Conservation (phyloP, 2,329 filamentous ascomycete species). For the Fusarium sterilihyphosum region DNA sequence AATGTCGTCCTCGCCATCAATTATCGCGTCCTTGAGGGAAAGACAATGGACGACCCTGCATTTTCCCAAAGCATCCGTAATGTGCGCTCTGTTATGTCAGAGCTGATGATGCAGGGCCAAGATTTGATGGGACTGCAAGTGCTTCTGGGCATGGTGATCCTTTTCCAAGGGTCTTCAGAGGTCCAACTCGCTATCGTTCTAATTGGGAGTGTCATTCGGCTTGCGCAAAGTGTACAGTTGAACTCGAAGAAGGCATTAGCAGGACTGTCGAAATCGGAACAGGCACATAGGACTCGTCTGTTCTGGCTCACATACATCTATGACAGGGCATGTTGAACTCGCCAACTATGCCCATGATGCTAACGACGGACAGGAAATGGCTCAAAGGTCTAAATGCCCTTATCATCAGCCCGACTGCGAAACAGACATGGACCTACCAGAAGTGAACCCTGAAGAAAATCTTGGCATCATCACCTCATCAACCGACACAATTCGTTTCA, state of each 20-base stretch:
- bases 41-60: slow-evolving; percentile 26
- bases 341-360: background rate
- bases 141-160: slow-evolving; percentile 47
- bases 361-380: slow-evolving; percentile 44
- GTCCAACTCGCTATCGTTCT: slow-evolving; percentile 47
- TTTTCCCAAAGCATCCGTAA: slow-evolving; percentile 45
- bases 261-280: background rate
- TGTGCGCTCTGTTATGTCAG: slow-evolving; percentile 45
- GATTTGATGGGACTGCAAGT: slow-evolving; percentile 48
- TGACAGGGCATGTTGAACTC: slow-evolving; percentile 39
- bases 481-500: slow-evolving; percentile 7
- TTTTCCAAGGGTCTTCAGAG: slow-evolving; percentile 47
- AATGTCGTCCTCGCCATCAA: slow-evolving; percentile 49
- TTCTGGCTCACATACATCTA: slow-evolving; percentile 52
- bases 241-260: slow-evolving; percentile 38
- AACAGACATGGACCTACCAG: slow-evolving; percentile 47
- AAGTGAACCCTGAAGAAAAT: background rate
- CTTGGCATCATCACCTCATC: slow-evolving; percentile 24
- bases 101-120: slow-evolving; percentile 45
- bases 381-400: slow-evolving; percentile 46
- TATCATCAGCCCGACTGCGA: slow-evolving; percentile 50
- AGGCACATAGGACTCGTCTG: slow-evolving; percentile 44
- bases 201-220: slow-evolving; percentile 46
- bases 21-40: slow-evolving; percentile 37
- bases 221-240: slow-evolving; percentile 47